Conservation (phyloP, 805 yeast species). For the Metschnikowia anglica region DNA sequence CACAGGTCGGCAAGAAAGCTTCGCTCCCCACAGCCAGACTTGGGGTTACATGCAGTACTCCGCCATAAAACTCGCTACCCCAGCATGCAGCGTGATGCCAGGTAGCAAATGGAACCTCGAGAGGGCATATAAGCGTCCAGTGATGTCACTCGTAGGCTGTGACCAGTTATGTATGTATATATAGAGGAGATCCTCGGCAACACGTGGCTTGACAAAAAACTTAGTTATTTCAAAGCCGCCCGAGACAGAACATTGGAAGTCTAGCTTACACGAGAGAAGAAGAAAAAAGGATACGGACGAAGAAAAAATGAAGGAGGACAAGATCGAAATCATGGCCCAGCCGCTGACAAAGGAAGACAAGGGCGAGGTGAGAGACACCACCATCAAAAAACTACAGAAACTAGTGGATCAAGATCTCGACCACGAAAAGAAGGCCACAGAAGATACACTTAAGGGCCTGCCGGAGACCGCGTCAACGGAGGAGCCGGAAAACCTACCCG, state of each 20-base stretch:
- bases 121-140: conserved; percentile 10
- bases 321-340: conserved; percentile 30
- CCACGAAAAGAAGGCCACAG: neutral
- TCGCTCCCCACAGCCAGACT: no score
- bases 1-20: no score
- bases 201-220: no score
- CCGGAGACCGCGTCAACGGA: neutral
- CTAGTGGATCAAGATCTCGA: conserved; percentile 26
- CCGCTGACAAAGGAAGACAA: conserved; percentile 17
- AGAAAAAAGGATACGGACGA: neutral
- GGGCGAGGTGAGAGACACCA: conserved; percentile 14
- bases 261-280: neutral
- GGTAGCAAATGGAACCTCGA: conserved; percentile 4
- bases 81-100: conserved; percentile 1
- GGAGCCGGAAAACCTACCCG: no score
- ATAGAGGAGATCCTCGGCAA: neutral
- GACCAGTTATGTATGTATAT: neutral
- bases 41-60: no score
- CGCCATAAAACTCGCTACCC: neutral
- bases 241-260: neutral
- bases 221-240: no score
- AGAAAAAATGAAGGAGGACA: conserved; percentile 12
- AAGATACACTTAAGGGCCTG: no score
- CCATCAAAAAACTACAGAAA: conserved; percentile 28
- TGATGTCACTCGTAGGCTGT: conserved; percentile 7